Base-by-base conservation (phyloP, 305 asterid genomes). In the Fraxinus platypoda region DNA sequence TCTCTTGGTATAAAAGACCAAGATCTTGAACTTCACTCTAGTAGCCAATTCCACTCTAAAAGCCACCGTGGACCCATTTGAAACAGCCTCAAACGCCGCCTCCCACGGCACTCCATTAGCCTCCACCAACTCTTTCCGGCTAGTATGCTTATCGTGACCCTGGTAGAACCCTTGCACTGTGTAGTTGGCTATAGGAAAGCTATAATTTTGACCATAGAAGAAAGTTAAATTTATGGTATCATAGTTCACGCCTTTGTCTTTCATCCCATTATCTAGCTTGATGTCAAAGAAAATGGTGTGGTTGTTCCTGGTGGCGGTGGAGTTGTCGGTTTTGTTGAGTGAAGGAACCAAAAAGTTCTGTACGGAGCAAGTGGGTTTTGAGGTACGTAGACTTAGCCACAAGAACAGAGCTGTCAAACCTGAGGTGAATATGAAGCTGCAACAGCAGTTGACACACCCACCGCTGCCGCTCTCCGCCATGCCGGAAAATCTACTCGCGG, bases 351-450 rank as follows among this genome's bases (percentile, higher is more conserved):
- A 86, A 6, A 91, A 82, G 8, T 81, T 21, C 31, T 90, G 74
- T 70, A 91, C 79, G 74, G 83, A 87, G 84, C 87, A 84, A 2
- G 81, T 72, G 82, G 95, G 95, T 1, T 87, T 84, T 33, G 81
- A 72, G 77, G 95, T 87, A 23, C 97, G 94, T 6, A 93, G 88
- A 77, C 92, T 89, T 31, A 92, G 90, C 97, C 97, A 94, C 80
- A 92, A 80, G 92, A 94, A 88, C 73, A 94, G 88, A 19, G 97
- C 97, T 57, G 90, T 79, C 49, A 93, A 83, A 11, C 94, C 97
- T 30, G 90, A 89, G 81, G 96, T 92, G 77, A 92, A 1, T 43
- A 90, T 86, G 92, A 93, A 88, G 86, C 91, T 89, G 91, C 78
- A 31, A 85, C 94, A 90, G 83, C 90, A 85, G 26, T 86, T 31